Evolutionary conservation across 2,329 filamentous ascomycete genomes (phyloP), one percentile per base, ranked within the genome.

Genomic region (Aspergillus pseudonomiae): DNA sequence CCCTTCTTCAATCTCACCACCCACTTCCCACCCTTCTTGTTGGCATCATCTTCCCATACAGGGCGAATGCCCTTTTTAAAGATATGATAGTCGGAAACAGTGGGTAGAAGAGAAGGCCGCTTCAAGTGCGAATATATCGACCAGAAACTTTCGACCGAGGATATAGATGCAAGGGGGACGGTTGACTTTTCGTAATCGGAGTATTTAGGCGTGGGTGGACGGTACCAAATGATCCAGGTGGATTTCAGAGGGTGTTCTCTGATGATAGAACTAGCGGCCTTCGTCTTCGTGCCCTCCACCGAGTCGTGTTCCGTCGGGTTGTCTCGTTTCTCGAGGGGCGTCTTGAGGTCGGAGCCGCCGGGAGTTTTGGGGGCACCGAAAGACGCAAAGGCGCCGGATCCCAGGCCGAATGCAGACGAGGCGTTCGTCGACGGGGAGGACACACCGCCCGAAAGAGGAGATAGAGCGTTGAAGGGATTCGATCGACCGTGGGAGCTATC

Each of bases 131-230:
- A 84, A 76, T 97, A 98, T 43, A 97, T 89, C 55, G 88, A 85
- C 88, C 93, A 97, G 77, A 99, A 98, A 64, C 95, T 91, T 80
- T 98, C 93, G 57, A 88, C 93, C 6, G 92, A 93, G 64, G 86
- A 86, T 74, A 96, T 92, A 61, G 87, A 86, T 71, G 92, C 94
- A 74, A 98, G 88, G 45, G 93, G 88, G 73, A 95, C 91, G 65
- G 96, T 89, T 7, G 94, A 98, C 80, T 98, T 97, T 79, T 99
- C 95, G 78, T 99, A 99, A 79, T 98, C 94, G 74, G 95, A 94
- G 68, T 94, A 95, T 82, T 99, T 99, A 69, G 93, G 94, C 72
- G 96, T 97, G 57, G 95, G 95, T 45, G 95, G 95, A 64, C 95
- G 88, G 80, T 96, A 99, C 93, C 95, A 98, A 77, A 98, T 93